Percentiles rank a stretch among this genome's conserved stretches.
Evolutionary conservation across 225 moss, liverwort and hornwort species (phyloP).

Genomic region (Anthoceros angustus): DNA sequence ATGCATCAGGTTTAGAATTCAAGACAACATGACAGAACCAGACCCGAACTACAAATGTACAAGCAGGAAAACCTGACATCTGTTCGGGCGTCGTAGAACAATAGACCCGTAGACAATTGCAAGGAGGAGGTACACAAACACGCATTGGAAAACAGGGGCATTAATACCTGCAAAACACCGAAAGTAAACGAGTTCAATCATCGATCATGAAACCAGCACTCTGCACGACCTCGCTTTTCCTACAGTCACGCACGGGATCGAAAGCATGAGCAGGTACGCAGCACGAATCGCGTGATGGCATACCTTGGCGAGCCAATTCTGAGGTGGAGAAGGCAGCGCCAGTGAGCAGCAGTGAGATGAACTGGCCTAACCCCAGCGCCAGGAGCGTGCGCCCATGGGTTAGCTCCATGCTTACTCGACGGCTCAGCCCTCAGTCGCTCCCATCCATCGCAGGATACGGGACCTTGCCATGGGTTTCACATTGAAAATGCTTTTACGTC

Average conservation of each 20-base stretch:
- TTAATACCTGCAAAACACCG: slow-evolving; percentile 29
- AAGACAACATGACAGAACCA: neutral
- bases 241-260: neutral
- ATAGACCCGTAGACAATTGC: slow-evolving; percentile 34
- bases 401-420: neutral
- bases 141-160: slow-evolving; percentile 52
- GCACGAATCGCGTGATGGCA: neutral
- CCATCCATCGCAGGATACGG: too few relatives aligned
- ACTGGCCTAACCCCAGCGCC: slow-evolving; percentile 53
- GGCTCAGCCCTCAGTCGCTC: too few relatives aligned
- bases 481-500: too few relatives aligned
- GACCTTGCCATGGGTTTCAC: too few relatives aligned
- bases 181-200: neutral
- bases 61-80: slow-evolving; percentile 21
- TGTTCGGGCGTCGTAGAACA: slow-evolving; percentile 25
- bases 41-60: neutral
- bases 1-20: neutral
- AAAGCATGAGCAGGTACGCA: neutral
- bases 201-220: neutral
- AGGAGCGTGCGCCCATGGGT: slow-evolving; percentile 1
- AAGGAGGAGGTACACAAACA: slow-evolving; percentile 54
- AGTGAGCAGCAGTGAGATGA: slow-evolving; percentile 47
- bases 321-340: slow-evolving; percentile 63
- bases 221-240: neutral
- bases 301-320: slow-evolving; percentile 38